Percentiles rank a stretch among this genome's conserved stretches.
These are phyloP conservation scores for Colletotrichum falcatum DNA, from an alignment of 2,329 filamentous ascomycete species.

Conservation along the genomic window DNA sequence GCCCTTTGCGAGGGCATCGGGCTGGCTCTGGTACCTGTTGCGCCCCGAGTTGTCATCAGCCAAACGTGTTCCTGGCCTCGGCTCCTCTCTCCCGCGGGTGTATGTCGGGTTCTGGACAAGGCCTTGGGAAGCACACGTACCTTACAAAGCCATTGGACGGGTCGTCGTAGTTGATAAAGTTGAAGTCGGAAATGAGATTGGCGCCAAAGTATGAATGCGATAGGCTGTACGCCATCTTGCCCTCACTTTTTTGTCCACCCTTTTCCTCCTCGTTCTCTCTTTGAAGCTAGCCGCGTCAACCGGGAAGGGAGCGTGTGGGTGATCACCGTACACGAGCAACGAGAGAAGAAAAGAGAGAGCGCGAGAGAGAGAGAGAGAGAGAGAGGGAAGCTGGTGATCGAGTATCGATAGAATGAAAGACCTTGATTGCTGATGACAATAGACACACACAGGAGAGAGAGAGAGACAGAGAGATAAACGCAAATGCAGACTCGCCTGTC, in stretches of 20 bases:
- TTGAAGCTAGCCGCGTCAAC: not conserved
- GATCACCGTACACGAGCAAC: not conserved
- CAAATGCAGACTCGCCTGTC: not conserved
- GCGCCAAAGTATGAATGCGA: conserved; percentile 57
- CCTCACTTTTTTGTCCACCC: not conserved
- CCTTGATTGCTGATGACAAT: not conserved
- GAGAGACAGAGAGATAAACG: conserved; percentile 18
- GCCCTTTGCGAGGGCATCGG: conserved; percentile 53
- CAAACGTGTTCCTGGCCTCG: not conserved
- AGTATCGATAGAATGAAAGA: conserved; percentile 26
- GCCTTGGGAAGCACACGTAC: conserved; percentile 58
- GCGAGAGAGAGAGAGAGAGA: not conserved
- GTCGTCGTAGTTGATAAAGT: conserved; percentile 65
- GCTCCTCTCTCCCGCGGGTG: not conserved
- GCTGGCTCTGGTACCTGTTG: conserved; percentile 57
- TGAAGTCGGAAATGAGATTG: conserved; percentile 61
- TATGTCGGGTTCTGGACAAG: not conserved
- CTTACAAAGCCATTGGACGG: conserved; percentile 76
- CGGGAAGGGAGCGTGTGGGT: not conserved
- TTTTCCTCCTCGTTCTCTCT: not conserved
- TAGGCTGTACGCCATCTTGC: conserved; percentile 53
- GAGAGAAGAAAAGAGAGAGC: not conserved
- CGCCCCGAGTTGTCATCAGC: not conserved
- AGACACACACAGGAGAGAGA: conserved; percentile 16
- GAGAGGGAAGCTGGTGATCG: not conserved